Evolutionary conservation across 768 basidiomycete genomes (phyloP).

Genomic region (Vararia minispora): DNA sequence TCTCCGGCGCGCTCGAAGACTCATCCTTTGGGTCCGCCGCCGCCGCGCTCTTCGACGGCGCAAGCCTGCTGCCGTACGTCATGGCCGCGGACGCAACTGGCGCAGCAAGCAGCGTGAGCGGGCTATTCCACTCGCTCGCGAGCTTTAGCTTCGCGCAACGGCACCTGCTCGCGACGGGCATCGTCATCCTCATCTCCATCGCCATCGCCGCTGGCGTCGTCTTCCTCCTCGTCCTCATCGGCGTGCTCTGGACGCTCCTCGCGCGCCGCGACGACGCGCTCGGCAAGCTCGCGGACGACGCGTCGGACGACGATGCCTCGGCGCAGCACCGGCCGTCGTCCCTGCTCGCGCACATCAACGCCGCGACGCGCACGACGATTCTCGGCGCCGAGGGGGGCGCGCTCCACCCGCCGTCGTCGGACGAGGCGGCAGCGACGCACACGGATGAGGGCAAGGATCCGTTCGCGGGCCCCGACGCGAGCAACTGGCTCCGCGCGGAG

Average conservation of each 20-base stretch:
- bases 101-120: constrained; percentile 55
- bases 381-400: constrained; percentile 40
- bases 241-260: constrained; percentile 85
- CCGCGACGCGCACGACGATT: constrained; percentile 78
- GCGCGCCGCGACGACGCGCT: constrained; percentile 68
- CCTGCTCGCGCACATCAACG: constrained; percentile 83
- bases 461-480: constrained; percentile 57
- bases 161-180: constrained; percentile 77
- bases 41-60: constrained; percentile 80
- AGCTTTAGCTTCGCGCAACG: constrained; percentile 64
- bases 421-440: constrained; percentile 20
- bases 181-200: constrained; percentile 95
- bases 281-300: constrained; percentile 48
- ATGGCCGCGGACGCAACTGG: constrained; percentile 57
- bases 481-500: constrained; percentile 69
- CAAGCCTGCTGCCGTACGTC: constrained; percentile 73
- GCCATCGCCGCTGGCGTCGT: constrained; percentile 93
- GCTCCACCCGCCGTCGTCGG: too few species aligned
- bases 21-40: constrained; percentile 70
- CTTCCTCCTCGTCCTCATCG: constrained; percentile 75
- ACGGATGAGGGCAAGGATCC: constrained; percentile 38
- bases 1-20: constrained; percentile 69
- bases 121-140: constrained; percentile 74
- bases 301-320: constrained; percentile 59
- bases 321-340: constrained; percentile 76